Conservation (phyloP, 768 basidiomycete species). For the Scleroderma citrinum region DNA sequence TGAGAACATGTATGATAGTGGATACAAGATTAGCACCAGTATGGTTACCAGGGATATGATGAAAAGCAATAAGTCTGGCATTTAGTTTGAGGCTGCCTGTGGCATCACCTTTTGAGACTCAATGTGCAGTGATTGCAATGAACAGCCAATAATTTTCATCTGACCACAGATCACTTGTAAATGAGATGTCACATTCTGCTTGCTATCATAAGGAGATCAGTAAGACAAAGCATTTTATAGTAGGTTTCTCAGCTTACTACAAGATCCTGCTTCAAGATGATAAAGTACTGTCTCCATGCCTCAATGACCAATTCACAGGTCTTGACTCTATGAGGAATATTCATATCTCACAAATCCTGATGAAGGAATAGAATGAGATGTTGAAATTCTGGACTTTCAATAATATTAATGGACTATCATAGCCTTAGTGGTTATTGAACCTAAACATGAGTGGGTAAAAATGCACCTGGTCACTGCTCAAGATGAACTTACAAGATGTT, state of each 20-base stretch:
- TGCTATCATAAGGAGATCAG: too few relatives aligned
- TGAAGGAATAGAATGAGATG: slow-evolving; percentile 18
- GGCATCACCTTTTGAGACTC: background rate
- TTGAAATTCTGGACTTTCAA: slow-evolving; percentile 17
- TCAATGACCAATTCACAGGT: slow-evolving; percentile 16
- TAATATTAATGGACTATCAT: slow-evolving; percentile 4
- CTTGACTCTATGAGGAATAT: slow-evolving; percentile 22
- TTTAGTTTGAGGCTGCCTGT: slow-evolving; percentile 3
- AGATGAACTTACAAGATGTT: slow-evolving; percentile 4
- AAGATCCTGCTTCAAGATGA: slow-evolving; percentile 15
- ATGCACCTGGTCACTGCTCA: slow-evolving; percentile 6
- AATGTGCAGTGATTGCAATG: background rate
- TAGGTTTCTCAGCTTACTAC: slow-evolving; percentile 9
- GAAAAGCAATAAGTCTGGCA: slow-evolving; percentile 10
- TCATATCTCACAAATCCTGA: slow-evolving; percentile 15
- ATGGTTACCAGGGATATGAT: slow-evolving; percentile 11
- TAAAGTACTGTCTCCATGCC: slow-evolving; percentile 16
- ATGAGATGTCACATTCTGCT: background rate
- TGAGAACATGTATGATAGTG: background rate
- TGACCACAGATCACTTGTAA: background rate
- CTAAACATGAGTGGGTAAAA: too few relatives aligned
- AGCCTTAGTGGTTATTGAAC: too few relatives aligned
- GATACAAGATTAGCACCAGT: slow-evolving; percentile 1
- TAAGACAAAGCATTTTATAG: too few relatives aligned
- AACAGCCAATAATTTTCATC: background rate